phyloP scores from a whole-genome alignment of 495 filamentous ascomycete species.

The Tuber aestivum region DNA sequence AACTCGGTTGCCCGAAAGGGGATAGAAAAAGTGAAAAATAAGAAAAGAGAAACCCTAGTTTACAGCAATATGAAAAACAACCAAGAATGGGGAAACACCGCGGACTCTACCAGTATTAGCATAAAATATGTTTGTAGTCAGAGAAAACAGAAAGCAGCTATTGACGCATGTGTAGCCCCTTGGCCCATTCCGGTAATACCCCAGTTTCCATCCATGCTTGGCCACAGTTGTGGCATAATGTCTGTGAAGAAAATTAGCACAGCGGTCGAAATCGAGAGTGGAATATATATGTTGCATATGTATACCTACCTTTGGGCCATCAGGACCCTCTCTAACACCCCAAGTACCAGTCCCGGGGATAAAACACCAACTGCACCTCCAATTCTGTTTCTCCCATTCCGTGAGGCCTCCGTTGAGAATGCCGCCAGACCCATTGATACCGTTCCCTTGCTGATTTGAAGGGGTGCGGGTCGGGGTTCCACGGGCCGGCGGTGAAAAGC shows the following conservation, averaged over 20 bases:
- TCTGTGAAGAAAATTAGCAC: slow-evolving; percentile 50
- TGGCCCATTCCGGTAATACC: slow-evolving; percentile 74
- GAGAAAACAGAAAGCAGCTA: slow-evolving; percentile 3
- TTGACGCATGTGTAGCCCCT: slow-evolving; percentile 58
- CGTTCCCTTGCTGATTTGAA: slow-evolving; percentile 65
- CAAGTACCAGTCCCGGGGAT: slow-evolving; percentile 87
- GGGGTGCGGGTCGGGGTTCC: slow-evolving; percentile 66
- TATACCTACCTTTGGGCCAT: slow-evolving; percentile 68
- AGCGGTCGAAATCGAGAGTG: slow-evolving; percentile 3
- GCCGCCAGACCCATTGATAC: slow-evolving; percentile 59
- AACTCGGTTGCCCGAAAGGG: slow-evolving; percentile 19
- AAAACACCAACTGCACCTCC: slow-evolving; percentile 85
- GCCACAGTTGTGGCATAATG: slow-evolving; percentile 91
- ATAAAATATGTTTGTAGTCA: background rate
- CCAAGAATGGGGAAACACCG: slow-evolving; percentile 4
- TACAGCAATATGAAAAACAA: background rate
- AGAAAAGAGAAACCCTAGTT: slow-evolving; percentile 6
- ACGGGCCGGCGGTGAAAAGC: slow-evolving; percentile 65
- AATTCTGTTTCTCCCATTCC: slow-evolving; percentile 74
- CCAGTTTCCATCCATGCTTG: slow-evolving; percentile 81
- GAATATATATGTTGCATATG: background rate
- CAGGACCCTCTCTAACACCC: slow-evolving; percentile 88
- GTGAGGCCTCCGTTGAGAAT: slow-evolving; percentile 62
- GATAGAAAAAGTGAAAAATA: background rate
- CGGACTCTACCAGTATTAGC: slow-evolving; percentile 2